Evolutionary conservation across 768 basidiomycete genomes (phyloP), one percentile per base, ranked within the genome.

Genomic region (Plicaturopsis crispa): DNA sequence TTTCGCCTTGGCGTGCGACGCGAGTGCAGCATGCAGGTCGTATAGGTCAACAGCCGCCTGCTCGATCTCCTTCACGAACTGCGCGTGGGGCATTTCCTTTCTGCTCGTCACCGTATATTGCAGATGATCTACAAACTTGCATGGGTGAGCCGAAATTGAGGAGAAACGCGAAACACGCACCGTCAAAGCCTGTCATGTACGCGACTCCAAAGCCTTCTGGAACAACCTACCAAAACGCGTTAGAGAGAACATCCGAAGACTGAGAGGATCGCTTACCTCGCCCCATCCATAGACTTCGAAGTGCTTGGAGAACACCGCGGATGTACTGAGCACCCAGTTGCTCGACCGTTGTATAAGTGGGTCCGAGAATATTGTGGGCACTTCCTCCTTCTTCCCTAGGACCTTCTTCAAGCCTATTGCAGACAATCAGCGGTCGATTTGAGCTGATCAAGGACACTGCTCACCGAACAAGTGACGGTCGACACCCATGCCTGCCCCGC

Each of bases 151-250:
- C n/a, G 3, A 37, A 14, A 41, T 40, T 21, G 38, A 53, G 18
- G 41, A 45, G 11, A 16, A 6, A 34, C n/a, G 20, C 24, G 18
- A 8, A 26, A 16, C 24, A 56, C 73, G 39, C 41, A 82, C 84
- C 79, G 46, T 86, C 76, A 50, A 76, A 84, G 26, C 87, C 86
- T n/a, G 92, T 92, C 75, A 90, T 81, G 54, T 97, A 97, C 10
- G 90, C 84, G 21, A 97, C 83, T 22, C 93, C 93, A 53, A 93
- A 97, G 1, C 93, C 93, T 47, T 96, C 82, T 1, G 87, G 81
- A 18, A 94, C 89, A 32, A 97, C 86, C 73, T 74, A 40, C 23
- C 13, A 13, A 30, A n/a, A 22, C 11, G 12, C 18, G 11, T 34
- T 20, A 31, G 23, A 8, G 26, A 38, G 28, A 24, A 31, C 31